These are phyloP conservation scores for Limonium bicolor DNA, from an alignment of 148 eudicot genomes.

Conservation along the genomic window DNA sequence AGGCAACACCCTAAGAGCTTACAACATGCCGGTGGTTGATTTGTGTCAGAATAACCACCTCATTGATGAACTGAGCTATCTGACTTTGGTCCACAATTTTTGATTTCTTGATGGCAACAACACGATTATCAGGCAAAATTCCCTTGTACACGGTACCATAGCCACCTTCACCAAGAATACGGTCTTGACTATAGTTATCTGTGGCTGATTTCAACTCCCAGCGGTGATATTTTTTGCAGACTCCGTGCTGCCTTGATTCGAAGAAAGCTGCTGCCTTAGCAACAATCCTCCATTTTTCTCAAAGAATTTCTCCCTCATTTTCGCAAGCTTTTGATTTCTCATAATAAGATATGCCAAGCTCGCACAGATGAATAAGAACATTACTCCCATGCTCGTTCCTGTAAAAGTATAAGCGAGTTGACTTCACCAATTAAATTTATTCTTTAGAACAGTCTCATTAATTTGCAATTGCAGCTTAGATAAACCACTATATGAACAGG, in stretches of 20 bases:
- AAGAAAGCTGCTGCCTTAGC: constrained; percentile 1
- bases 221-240: constrained; percentile 1
- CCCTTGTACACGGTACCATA: constrained; percentile 4
- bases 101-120: constrained; percentile 4
- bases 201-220: constrained; percentile 2
- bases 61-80: constrained; percentile 1
- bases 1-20: constrained; percentile 18
- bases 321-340: too few relatives aligned
- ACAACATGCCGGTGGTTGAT: constrained; percentile 11
- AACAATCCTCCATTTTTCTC: constrained; percentile 4
- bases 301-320: neutral
- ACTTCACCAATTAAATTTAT: too few relatives aligned
- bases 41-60: constrained; percentile 5
- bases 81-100: constrained; percentile 3
- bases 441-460: too few relatives aligned
- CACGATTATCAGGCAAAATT: constrained; percentile 1
- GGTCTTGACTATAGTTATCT: constrained; percentile 2
- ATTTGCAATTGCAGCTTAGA: too few relatives aligned
- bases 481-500: too few relatives aligned
- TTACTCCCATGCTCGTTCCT: too few relatives aligned
- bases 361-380: too few relatives aligned
- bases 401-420: too few relatives aligned
- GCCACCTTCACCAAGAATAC: constrained; percentile 2
- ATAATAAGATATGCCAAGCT: too few relatives aligned
- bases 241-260: constrained; percentile 2